phyloP scores from a whole-genome alignment of 805 yeast genomes.

The Monosporozyma servazzii region DNA sequence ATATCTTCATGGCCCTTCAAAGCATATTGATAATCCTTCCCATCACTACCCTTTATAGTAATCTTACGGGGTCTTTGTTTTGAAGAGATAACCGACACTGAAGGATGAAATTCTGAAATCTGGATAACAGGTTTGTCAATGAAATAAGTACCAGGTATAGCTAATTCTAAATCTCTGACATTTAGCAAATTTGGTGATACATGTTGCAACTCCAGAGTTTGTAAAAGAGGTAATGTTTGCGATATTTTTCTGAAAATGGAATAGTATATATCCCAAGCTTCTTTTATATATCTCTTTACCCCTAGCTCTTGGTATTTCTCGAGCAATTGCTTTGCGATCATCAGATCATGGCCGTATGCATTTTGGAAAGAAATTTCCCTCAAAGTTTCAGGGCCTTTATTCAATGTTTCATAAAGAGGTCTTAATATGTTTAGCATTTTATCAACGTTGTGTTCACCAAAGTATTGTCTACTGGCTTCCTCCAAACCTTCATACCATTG shows the following conservation, averaged over 20 bases:
- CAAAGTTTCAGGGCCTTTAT: conserved; percentile 83
- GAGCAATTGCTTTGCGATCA: conserved; percentile 92
- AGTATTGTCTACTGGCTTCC: conserved; percentile 88
- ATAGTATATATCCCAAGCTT: conserved; percentile 96
- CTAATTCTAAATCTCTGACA: conserved; percentile 72
- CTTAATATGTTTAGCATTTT: conserved; percentile 88
- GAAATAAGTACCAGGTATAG: conserved; percentile 87
- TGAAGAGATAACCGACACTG: conserved; percentile 78
- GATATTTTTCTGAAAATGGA: conserved; percentile 87
- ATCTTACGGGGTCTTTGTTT: conserved; percentile 92
- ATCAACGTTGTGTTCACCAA: conserved; percentile 89
- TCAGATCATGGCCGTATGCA: conserved; percentile 86
- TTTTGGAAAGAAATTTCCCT: conserved; percentile 88
- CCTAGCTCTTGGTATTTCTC: conserved; percentile 74
- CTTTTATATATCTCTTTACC: conserved; percentile 81
- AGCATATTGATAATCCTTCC: conserved; percentile 72
- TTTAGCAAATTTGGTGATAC: conserved; percentile 84
- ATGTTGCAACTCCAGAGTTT: conserved; percentile 79
- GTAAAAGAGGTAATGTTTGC: conserved; percentile 79
- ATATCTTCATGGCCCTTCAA: conserved; percentile 97
- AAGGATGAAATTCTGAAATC: conserved; percentile 71
- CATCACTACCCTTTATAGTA: conserved; percentile 78
- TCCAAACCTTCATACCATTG: conserved; percentile 97
- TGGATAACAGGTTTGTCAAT: conserved; percentile 73
- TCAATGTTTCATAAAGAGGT: conserved; percentile 78